Conservation (phyloP, 1,284 basidiomycete species). For the Ustilago shanxiensis region DNA sequence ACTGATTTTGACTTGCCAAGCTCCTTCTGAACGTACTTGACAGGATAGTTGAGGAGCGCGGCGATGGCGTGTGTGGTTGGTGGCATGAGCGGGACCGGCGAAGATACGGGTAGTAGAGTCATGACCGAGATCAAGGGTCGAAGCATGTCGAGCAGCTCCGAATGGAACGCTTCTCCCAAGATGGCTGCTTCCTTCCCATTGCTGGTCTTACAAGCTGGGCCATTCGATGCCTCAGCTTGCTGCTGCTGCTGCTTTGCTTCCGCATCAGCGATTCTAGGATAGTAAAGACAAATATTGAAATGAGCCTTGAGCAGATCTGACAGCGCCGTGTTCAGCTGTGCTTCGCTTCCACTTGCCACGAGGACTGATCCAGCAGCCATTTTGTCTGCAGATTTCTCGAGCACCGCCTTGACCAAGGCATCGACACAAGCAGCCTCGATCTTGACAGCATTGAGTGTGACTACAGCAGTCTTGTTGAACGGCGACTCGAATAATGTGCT, state of each 20-base stretch:
- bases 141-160: constrained; percentile 47
- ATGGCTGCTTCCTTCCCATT: constrained; percentile 11
- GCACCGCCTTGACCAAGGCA: constrained; percentile 26
- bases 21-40: constrained; percentile 28
- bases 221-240: constrained; percentile 5
- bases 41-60: constrained; percentile 61
- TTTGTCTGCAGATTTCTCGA: constrained; percentile 19
- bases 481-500: constrained; percentile 62
- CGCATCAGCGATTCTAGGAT: constrained; percentile 49
- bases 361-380: constrained; percentile 18
- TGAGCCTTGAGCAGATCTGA: constrained; percentile 60
- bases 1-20: constrained; percentile 5
- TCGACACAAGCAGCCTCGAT: constrained; percentile 37
- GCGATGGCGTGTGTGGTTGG: constrained; percentile 62
- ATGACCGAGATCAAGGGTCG: constrained; percentile 50
- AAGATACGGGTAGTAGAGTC: constrained; percentile 27
- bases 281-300: constrained; percentile 65
- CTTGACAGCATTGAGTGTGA: constrained; percentile 33
- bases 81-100: constrained; percentile 46
- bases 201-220: neutral
- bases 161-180: constrained; percentile 48
- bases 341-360: constrained; percentile 32
- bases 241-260: constrained; percentile 31
- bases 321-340: constrained; percentile 49
- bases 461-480: constrained; percentile 58